phyloP scores from a whole-genome alignment of 2,329 filamentous ascomycete species.

The Hymenoscyphus infarciens region DNA sequence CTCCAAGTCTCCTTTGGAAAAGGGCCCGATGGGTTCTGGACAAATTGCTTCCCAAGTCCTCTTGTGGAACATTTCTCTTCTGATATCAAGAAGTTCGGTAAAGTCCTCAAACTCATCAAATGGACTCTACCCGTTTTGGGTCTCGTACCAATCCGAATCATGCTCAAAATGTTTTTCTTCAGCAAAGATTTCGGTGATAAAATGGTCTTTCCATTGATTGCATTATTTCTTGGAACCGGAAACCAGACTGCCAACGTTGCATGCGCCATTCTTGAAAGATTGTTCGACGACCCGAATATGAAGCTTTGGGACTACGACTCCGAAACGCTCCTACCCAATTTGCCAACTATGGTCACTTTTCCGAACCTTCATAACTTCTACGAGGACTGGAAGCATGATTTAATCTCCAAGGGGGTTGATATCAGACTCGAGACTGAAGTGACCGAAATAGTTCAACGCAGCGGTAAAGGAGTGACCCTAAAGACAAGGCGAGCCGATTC shows the following conservation, averaged over 20 bases:
- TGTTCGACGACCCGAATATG: conserved; percentile 57
- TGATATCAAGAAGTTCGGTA: conserved; percentile 54
- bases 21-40: conserved; percentile 57
- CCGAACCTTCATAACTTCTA: conserved; percentile 61
- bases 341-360: conserved; percentile 65
- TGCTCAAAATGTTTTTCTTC: conserved; percentile 67
- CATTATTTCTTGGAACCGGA: conserved; percentile 68
- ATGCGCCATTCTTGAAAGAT: conserved; percentile 60
- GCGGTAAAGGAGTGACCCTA: conserved; percentile 50
- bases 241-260: conserved; percentile 72
- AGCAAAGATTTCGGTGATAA: conserved; percentile 66
- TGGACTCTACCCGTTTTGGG: conserved; percentile 59
- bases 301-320: conserved; percentile 57
- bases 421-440: conserved; percentile 56
- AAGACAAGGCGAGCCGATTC: conserved; percentile 42
- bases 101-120: conserved; percentile 54
- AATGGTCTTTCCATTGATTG: conserved; percentile 68
- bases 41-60: conserved; percentile 60
- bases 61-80: conserved; percentile 52
- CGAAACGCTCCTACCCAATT: conserved; percentile 52
- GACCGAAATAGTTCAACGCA: conserved; percentile 48
- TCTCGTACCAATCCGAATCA: conserved; percentile 58
- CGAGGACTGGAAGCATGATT: conserved; percentile 52
- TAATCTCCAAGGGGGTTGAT: conserved; percentile 52
- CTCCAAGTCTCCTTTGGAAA: conserved; percentile 63